phyloP scores from a whole-genome alignment of 371 early-diverging fungal genomes.

The Rhizopus arrhizus region DNA sequence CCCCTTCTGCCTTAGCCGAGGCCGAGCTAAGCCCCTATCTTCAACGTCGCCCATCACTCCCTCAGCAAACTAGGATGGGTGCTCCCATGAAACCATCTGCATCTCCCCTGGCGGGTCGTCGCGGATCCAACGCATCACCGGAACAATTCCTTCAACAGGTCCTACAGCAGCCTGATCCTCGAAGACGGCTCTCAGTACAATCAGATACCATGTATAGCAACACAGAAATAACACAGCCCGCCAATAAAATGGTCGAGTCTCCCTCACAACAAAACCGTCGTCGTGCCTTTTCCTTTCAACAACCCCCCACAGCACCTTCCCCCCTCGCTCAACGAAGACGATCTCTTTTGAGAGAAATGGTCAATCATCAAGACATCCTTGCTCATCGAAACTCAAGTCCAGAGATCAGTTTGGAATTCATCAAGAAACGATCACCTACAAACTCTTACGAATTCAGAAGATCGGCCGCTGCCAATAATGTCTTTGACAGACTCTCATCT shows the following conservation, averaged over 20 bases:
- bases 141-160: slow-evolving; percentile 46
- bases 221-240: not conserved
- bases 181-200: slow-evolving; percentile 35
- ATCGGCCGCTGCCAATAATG: slow-evolving; percentile 25
- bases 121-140: slow-evolving; percentile 46
- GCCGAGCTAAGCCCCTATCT: slow-evolving; percentile 25
- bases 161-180: slow-evolving; percentile 3
- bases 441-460: slow-evolving; percentile 24
- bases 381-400: slow-evolving; percentile 2
- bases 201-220: slow-evolving; percentile 17
- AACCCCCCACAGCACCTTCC: slow-evolving; percentile 25
- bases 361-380: slow-evolving; percentile 8
- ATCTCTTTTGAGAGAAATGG: slow-evolving; percentile 23
- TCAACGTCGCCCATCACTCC: slow-evolving; percentile 14
- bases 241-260: slow-evolving; percentile 6
- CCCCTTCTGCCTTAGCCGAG: slow-evolving; percentile 14
- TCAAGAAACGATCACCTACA: slow-evolving; percentile 12
- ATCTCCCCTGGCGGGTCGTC: slow-evolving; percentile 36
- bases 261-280: slow-evolving; percentile 30
- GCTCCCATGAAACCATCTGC: slow-evolving; percentile 38
- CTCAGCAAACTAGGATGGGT: not conserved
- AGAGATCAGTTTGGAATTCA: slow-evolving; percentile 7
- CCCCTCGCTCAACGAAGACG: slow-evolving; percentile 24
- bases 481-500: slow-evolving; percentile 46
- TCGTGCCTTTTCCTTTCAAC: slow-evolving; percentile 47